These are phyloP conservation scores for Thalassiosira livingstoniorum DNA, from an alignment of 352 stramenopile genomes.

Conservation along the genomic window DNA sequence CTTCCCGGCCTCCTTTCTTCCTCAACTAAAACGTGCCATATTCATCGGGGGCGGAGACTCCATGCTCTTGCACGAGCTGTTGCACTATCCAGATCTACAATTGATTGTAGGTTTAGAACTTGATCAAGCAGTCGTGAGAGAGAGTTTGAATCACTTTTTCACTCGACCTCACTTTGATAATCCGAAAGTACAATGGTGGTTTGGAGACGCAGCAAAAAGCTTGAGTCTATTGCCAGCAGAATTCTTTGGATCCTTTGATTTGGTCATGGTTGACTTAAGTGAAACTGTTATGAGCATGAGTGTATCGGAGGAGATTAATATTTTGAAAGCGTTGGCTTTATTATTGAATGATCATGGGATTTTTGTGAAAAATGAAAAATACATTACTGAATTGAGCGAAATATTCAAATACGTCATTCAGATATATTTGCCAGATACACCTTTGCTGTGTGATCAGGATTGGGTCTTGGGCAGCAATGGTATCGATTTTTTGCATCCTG, in stretches of 20 bases:
- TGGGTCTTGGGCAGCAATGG: constrained; percentile 29
- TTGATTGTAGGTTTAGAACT: constrained; percentile 50
- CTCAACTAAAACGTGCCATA: constrained; percentile 32
- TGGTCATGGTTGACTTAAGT: constrained; percentile 57
- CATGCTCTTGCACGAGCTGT: constrained; percentile 51
- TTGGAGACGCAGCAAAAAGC: constrained; percentile 51
- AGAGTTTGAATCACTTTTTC: constrained; percentile 34
- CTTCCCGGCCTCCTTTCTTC: constrained; percentile 28
- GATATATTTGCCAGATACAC: constrained; percentile 11
- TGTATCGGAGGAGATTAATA: constrained; percentile 61
- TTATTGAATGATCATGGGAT: constrained; percentile 16
- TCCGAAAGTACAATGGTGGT: constrained; percentile 49
- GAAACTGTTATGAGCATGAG: constrained; percentile 51
- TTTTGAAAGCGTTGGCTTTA: constrained; percentile 60
- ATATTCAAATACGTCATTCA: constrained; percentile 34
- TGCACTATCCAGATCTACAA: constrained; percentile 45
- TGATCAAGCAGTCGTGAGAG: constrained; percentile 39
- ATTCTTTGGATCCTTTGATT: constrained; percentile 57
- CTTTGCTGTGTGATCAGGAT: constrained; percentile 24
- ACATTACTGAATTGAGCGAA: constrained; percentile 44
- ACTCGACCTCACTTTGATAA: constrained; percentile 52
- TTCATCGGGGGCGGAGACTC: constrained; percentile 46
- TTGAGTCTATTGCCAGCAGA: constrained; percentile 41
- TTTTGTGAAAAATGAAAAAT: constrained; percentile 33
- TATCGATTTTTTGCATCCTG: constrained; percentile 31